Evolutionary conservation across 129 eudicot species (phyloP).

Genomic region (Flaveria ramosissima): DNA sequence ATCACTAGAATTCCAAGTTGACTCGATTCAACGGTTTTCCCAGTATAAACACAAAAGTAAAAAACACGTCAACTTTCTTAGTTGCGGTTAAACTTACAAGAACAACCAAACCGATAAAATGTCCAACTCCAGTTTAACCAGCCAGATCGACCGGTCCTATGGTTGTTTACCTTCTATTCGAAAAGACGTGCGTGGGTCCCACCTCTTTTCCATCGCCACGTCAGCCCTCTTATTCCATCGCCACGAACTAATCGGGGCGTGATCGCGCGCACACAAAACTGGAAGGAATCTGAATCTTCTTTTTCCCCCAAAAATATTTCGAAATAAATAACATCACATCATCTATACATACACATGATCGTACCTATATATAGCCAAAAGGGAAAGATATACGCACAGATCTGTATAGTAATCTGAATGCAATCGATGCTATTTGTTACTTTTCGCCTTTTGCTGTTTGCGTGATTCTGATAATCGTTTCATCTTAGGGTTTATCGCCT

Average conservation of each 20-base stretch:
- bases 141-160: too few species aligned
- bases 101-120: too few species aligned
- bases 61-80: too few species aligned
- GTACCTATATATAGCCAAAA: conserved; percentile 25
- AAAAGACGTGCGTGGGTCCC: too few species aligned
- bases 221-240: background rate
- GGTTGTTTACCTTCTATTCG: too few species aligned
- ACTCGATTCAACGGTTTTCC: too few species aligned
- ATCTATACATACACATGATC: conserved; percentile 26
- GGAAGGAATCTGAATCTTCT: conserved; percentile 50
- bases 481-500: conserved; percentile 38
- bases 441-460: conserved; percentile 30
- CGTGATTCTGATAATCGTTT: conserved; percentile 25
- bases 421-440: conserved; percentile 21
- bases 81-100: too few species aligned
- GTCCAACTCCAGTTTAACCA: too few species aligned
- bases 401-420: conserved; percentile 26
- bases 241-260: conserved; percentile 11
- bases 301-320: conserved; percentile 9
- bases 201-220: too few species aligned
- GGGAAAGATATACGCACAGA: conserved; percentile 23
- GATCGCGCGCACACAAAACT: conserved; percentile 43
- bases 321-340: background rate
- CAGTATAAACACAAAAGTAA: too few species aligned
- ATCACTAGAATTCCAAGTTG: too few species aligned